Percentiles rank a stretch among this genome's conserved stretches.
phyloP scores from a whole-genome alignment of 2,329 filamentous ascomycete genomes.

The Aspergillus terreus region DNA sequence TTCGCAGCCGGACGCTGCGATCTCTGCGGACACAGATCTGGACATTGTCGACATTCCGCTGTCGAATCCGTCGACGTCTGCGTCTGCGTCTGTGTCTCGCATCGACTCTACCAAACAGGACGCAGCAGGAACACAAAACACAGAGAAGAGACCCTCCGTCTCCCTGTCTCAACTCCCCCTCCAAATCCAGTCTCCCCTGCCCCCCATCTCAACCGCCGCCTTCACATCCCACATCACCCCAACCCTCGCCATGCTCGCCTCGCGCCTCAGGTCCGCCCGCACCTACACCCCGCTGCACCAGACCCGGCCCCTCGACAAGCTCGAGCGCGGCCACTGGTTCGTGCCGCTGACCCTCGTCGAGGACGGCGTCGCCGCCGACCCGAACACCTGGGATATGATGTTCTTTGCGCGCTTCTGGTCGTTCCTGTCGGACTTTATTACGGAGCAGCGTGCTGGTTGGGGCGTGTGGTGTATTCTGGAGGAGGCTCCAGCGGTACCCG shows the following conservation, averaged over 20 bases:
- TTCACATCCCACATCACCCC: slow-evolving; percentile 57
- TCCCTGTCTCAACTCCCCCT: slow-evolving; percentile 25
- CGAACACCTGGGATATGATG: slow-evolving; percentile 25
- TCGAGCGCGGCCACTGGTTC: slow-evolving; percentile 77
- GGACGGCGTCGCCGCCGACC: neutral
- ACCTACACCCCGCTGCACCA: slow-evolving; percentile 53
- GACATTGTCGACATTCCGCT: too few species aligned
- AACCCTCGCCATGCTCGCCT: slow-evolving; percentile 51
- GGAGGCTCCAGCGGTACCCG: slow-evolving; percentile 41
- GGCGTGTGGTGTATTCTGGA: slow-evolving; percentile 41
- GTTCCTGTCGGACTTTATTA: slow-evolving; percentile 37
- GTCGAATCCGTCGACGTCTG: neutral
- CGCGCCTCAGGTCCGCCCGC: slow-evolving; percentile 49
- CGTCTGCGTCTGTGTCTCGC: too few species aligned
- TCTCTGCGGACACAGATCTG: neutral
- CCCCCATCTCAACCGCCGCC: slow-evolving; percentile 44
- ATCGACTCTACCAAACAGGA: too few species aligned
- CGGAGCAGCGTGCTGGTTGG: slow-evolving; percentile 42
- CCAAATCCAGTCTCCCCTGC: slow-evolving; percentile 53
- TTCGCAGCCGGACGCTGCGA: slow-evolving; percentile 28
- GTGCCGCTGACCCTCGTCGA: slow-evolving; percentile 57
- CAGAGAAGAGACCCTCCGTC: neutral
- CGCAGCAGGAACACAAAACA: neutral
- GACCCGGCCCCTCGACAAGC: slow-evolving; percentile 48
- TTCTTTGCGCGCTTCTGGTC: slow-evolving; percentile 41